These are phyloP conservation scores for Lojkania enalia DNA, from an alignment of 2,329 filamentous ascomycete genomes.

Conservation along the genomic window DNA sequence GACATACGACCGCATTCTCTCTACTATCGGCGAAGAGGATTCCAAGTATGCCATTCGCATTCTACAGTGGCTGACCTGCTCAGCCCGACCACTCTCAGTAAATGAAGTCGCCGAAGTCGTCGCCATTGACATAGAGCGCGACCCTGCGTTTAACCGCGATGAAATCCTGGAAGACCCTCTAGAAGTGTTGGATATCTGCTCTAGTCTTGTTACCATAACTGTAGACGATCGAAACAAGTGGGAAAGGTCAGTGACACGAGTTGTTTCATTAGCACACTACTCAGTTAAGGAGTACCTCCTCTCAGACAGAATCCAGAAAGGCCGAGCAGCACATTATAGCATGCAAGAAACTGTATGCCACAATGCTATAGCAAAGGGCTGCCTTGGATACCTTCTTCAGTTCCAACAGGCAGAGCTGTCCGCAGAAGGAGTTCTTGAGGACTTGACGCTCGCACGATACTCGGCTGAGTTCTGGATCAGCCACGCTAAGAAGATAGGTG, in stretches of 20 bases:
- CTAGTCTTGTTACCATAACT: conserved; percentile 32
- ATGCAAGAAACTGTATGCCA: conserved; percentile 28
- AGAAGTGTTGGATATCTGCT: conserved; percentile 26
- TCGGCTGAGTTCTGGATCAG: conserved; percentile 31
- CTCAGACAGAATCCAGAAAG: conserved; percentile 29
- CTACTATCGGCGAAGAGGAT: conserved; percentile 9
- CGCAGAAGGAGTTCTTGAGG: conserved; percentile 6
- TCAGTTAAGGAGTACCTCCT: conserved; percentile 43
- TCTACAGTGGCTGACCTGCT: conserved; percentile 17
- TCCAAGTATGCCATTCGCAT: conserved; percentile 14
- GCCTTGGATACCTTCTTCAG: conserved; percentile 31
- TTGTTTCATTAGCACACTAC: conserved; percentile 35
- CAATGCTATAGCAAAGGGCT: conserved; percentile 23
- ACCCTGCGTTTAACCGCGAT: conserved; percentile 30
- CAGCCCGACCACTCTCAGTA: conserved; percentile 12
- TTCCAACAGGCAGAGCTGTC: conserved; percentile 20
- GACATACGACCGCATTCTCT: conserved; percentile 22
- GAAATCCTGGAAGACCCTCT: conserved; percentile 30
- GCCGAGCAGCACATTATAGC: conserved; percentile 22
- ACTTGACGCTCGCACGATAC: conserved; percentile 28
- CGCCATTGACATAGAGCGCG: conserved; percentile 20
- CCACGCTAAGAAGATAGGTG: conserved; percentile 21
- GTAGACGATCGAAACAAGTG: neutral
- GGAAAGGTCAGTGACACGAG: neutral
- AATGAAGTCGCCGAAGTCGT: conserved; percentile 16